Conservation (phyloP, 768 basidiomycete species). For the Calocybe indica region DNA sequence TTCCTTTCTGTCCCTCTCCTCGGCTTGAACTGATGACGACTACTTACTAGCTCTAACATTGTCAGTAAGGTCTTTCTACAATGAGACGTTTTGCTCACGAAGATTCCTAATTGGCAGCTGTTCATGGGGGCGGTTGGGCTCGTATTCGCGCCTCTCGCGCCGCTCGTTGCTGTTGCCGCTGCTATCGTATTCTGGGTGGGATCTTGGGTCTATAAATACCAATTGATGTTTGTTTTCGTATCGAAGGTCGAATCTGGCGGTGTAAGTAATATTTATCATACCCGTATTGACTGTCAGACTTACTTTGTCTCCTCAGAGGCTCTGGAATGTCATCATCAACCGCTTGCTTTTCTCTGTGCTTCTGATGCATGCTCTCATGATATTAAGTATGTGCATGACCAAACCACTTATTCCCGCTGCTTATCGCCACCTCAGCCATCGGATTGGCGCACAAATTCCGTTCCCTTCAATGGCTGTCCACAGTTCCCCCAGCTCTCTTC, state of each 20-base stretch:
- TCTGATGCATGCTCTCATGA: conserved; percentile 84
- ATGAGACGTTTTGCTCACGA: conserved; percentile 9
- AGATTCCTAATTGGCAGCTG: conserved; percentile 32
- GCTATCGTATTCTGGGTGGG: conserved; percentile 84
- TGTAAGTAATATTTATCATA: conserved; percentile 37
- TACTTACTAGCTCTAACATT: conserved; percentile 43
- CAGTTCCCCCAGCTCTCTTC: conserved; percentile 82
- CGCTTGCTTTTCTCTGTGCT: conserved; percentile 72
- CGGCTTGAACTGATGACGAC: conserved; percentile 3
- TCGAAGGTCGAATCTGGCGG: conserved; percentile 92
- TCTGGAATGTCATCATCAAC: conserved; percentile 95
- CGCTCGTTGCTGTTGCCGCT: conserved; percentile 79
- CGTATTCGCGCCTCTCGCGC: conserved; percentile 92
- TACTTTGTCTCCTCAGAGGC: conserved; percentile 41
- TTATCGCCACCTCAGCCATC: conserved; percentile 49
- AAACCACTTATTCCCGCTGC: conserved; percentile 1
- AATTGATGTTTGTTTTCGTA: conserved; percentile 91
- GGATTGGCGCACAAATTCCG: conserved; percentile 74
- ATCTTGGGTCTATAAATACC: conserved; percentile 91
- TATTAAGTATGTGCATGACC: conserved; percentile 62
- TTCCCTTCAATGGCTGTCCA: conserved; percentile 74
- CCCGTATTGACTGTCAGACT: conserved; percentile 2
- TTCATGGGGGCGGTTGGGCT: conserved; percentile 93
- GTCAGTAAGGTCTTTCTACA: conserved; percentile 27
- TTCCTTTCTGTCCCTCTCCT: conserved; percentile 1